Evolutionary conservation across 208 protist genomes (phyloP).

Genomic region (Tritrichomonas foetus): DNA sequence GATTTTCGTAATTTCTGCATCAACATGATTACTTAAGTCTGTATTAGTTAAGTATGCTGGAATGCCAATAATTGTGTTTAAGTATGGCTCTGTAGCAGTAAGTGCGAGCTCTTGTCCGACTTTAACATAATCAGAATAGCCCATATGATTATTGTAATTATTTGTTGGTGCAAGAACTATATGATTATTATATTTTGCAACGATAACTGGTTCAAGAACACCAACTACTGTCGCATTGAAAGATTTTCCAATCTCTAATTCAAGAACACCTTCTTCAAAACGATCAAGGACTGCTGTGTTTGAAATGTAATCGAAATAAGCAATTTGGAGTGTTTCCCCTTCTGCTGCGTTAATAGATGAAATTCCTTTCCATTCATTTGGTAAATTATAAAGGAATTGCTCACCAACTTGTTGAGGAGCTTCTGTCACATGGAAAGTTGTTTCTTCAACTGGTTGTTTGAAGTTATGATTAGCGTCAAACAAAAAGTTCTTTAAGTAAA

Average conservation of each 20-base stretch:
- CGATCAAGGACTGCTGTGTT: background rate
- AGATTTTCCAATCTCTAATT: background rate
- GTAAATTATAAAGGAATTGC: background rate
- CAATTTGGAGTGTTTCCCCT: background rate
- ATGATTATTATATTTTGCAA: background rate
- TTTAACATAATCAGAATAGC: background rate
- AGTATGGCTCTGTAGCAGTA: background rate
- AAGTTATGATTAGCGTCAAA: background rate
- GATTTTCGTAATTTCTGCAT: background rate
- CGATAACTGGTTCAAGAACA: background rate
- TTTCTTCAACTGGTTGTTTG: background rate
- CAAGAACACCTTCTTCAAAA: no score
- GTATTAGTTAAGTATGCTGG: background rate
- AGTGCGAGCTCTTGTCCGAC: background rate
- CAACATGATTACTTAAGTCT: background rate
- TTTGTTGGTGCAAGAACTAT: background rate
- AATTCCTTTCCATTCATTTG: background rate
- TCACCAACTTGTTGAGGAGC: background rate
- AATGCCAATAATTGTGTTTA: background rate
- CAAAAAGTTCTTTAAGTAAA: background rate
- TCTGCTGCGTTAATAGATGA: background rate
- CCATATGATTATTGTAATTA: background rate
- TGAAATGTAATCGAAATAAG: background rate
- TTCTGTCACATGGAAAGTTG: background rate
- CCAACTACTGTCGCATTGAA: background rate